Base-by-base conservation (phyloP, 2,329 filamentous ascomycete genomes). In the Chalaropsis ovoidea region DNA sequence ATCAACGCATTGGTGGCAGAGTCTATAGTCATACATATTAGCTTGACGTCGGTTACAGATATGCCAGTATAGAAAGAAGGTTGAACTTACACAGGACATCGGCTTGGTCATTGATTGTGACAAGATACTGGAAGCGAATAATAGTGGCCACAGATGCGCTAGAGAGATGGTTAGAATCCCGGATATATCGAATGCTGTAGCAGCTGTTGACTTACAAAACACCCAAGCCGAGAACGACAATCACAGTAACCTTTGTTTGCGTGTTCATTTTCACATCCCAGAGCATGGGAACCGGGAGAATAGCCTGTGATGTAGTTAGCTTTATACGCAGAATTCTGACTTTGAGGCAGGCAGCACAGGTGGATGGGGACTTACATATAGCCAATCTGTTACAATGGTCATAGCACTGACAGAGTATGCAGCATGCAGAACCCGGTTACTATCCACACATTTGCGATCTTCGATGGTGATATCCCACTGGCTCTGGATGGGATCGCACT, bases 71-170 rank as follows among this genome's bases (percentile, higher is more conserved):
- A 10, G 19, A 19, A 8, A 45, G 52, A 61, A 24, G 42, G 52
- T 19, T 17, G 15, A 15, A 68, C 77, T 69, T 76, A 82, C 80
- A 80, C 41, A 82, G 71, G 17, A 82, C 76, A 69, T 82, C 79
- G 6, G 74, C 72, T 7, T 74, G 72, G 1, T 80, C 73, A 19
- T 74, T 76, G 19, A 82, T 72, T 63, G 77, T 76, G 4, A 77
- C 69, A 8, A 82, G 72, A 68, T 78, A 82, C 52, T 76, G 78
- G 19, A 83, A 71, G 42, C 81, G 75, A 61, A 83, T 76, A 2
- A 83, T 73, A 0, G 81, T 83, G 11, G 81, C 81, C 60, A 83
- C 69, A 61, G 80, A 82, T 19, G 81, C 81, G 71, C 79, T 80
- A 61, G 15, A 13, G 13, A 39, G 3, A 31, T 61, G 61, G 65